phyloP scores from a whole-genome alignment of 1,284 basidiomycete genomes.

The Puccinia hordei region DNA sequence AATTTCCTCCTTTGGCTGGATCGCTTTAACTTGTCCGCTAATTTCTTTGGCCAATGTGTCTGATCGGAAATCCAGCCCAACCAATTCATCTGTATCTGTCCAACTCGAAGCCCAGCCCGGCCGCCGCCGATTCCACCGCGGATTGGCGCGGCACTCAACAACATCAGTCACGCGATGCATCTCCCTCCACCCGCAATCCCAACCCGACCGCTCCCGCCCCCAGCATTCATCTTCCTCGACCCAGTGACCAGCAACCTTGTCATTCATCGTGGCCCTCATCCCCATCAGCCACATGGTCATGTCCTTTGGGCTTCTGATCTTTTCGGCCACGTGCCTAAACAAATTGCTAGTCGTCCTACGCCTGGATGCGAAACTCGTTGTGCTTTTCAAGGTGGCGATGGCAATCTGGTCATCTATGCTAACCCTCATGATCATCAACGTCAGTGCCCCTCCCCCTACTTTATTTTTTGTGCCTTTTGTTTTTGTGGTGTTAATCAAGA shows the following conservation, averaged over 20 bases:
- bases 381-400: conserved; percentile 46
- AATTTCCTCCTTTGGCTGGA: neutral
- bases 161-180: neutral
- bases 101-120: neutral
- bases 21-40: neutral
- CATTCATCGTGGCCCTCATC: conserved; percentile 31
- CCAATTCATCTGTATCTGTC: conserved; percentile 47
- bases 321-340: conserved; percentile 36
- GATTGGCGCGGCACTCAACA: neutral
- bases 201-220: conserved; percentile 33
- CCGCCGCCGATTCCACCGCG: conserved; percentile 47
- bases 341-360: conserved; percentile 23
- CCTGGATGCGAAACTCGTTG: conserved; percentile 34
- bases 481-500: neutral
- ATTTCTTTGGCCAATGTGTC: neutral
- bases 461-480: neutral
- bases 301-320: conserved; percentile 47
- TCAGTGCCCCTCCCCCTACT: conserved; percentile 4
- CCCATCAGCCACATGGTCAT: conserved; percentile 36
- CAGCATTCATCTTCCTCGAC: conserved; percentile 43
- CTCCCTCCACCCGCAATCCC: conserved; percentile 11
- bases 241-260: conserved; percentile 47
- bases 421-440: conserved; percentile 43
- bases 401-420: conserved; percentile 47
- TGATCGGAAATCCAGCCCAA: conserved; percentile 23